Percentiles rank a stretch among this genome's conserved stretches.
Evolutionary conservation across 176 grass and related monocot genomes (phyloP).

Genomic region (Dactylis glomerata): DNA sequence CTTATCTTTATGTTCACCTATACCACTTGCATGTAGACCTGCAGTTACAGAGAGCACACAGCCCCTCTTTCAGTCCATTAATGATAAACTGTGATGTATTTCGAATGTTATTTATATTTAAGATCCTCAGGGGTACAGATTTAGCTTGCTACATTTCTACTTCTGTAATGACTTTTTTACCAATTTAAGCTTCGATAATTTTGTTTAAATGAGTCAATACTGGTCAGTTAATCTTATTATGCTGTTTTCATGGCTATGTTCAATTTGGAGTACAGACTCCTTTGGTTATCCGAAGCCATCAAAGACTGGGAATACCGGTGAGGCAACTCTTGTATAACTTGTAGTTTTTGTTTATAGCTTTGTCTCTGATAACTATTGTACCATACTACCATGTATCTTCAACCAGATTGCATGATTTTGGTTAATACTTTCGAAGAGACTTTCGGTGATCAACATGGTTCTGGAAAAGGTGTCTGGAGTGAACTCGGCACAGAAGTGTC

Average conservation of each 20-base stretch:
- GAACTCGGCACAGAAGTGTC: too few relatives aligned
- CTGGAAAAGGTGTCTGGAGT: neutral
- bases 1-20: neutral
- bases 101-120: neutral
- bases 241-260: neutral
- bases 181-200: neutral
- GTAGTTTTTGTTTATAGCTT: neutral
- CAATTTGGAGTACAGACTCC: neutral
- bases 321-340: neutral
- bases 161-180: neutral
- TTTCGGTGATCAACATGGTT: too few relatives aligned
- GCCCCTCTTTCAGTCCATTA: too few relatives aligned
- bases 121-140: too few relatives aligned
- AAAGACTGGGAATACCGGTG: neutral
- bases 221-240: neutral
- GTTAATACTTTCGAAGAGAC: conserved; percentile 10
- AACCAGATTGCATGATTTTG: conserved; percentile 2
- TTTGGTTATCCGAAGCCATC: neutral
- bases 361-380: neutral
- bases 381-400: neutral
- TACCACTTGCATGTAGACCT: neutral
- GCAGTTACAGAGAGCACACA: neutral
- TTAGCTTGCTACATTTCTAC: neutral
- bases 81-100: neutral
- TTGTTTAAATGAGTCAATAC: neutral